phyloP scores from a whole-genome alignment of 768 basidiomycete species.

The Lactarius vividus region DNA sequence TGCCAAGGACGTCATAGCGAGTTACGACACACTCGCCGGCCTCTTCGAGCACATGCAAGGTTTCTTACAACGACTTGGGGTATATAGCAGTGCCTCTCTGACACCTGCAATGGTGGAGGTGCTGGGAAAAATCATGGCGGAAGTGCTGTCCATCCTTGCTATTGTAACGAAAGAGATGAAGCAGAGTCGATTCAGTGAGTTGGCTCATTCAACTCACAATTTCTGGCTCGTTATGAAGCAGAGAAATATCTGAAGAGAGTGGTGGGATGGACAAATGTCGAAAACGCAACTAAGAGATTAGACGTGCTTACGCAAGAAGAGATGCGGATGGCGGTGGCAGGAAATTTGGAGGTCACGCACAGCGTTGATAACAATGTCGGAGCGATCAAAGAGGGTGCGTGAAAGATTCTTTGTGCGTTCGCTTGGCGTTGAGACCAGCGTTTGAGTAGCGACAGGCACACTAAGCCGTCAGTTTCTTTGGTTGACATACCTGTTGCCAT shows the following conservation, averaged over 20 bases:
- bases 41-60: slow-evolving; percentile 7
- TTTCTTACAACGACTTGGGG: neutral
- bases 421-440: neutral
- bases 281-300: neutral
- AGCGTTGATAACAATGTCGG: neutral
- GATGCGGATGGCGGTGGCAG: neutral
- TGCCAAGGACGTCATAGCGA: no score
- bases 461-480: neutral
- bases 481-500: neutral
- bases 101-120: neutral
- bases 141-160: neutral
- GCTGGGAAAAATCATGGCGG: neutral
- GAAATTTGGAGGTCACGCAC: neutral
- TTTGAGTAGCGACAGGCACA: neutral
- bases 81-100: neutral
- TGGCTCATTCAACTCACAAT: neutral
- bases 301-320: slow-evolving; percentile 11
- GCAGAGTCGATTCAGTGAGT: neutral
- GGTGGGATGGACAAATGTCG: neutral
- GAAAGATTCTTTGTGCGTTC: neutral
- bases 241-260: neutral
- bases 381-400: neutral
- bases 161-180: slow-evolving; percentile 1
- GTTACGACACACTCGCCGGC: neutral
- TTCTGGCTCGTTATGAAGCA: neutral